Base-by-base conservation (phyloP, 352 stramenopile species). In the Pythium dissimile region DNA sequence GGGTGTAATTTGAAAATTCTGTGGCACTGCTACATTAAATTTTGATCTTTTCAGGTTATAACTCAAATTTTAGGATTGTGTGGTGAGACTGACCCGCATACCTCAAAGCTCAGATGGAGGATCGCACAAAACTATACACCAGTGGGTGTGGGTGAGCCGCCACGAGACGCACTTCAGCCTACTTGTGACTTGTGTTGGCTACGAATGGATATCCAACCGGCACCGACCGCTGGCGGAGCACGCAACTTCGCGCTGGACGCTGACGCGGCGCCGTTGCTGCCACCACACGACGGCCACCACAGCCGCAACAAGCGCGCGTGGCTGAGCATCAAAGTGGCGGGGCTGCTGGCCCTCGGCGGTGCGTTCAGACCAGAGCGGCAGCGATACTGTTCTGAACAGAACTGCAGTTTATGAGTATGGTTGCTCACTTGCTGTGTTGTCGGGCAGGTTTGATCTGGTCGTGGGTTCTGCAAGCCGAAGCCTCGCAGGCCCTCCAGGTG, bases 401-500 rank as follows among this genome's bases (percentile, higher is more conserved):
- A 21, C 41, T n/a, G 8, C 6, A 31, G 16, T 18, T 18, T 21
- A 47, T 15, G 8, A 23, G 13, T 23, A 49, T 24, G 43, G 43
- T 37, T 35, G 31, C 43, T 50, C 24, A 16, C 24, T 11, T 23
- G 39, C 23, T 24, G 15, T 16, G 11, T 50, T 0, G 12, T 38
- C 37, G 6, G 54, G 16, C 20, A 69, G 62, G 38, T n/a, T 35
- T 69, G 23, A 59, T 69, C 38, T 61, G 48, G 55, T 65, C 62
- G 16, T 69, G 62, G 62, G 56, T 66, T 5, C 47, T 69, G 20
- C 62, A 69, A 21, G 61, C 54, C 5, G 61, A 68, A n/a, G 61
- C 50, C 5, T 62, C 62, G 18, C 62, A 66, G 38, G 41, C 15
- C 21, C 51, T 67, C 15, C 47, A 59, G 46, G 59, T 41, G 34